Evolutionary conservation across 139 green algal genomes (phyloP).

Genomic region (Closterium sp.): DNA sequence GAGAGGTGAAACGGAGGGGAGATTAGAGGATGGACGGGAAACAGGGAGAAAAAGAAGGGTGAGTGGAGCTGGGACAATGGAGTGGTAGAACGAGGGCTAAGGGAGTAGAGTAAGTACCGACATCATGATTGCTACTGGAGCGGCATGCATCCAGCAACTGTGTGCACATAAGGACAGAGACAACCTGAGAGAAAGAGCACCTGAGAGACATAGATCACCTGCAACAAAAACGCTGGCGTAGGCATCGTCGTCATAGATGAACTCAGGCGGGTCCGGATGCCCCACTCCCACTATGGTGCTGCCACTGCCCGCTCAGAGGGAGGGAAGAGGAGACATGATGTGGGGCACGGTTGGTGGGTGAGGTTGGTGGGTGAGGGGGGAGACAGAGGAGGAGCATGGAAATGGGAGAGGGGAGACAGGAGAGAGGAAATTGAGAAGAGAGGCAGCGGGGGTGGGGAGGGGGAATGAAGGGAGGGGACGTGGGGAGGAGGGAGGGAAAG

Average conservation of each 20-base stretch:
- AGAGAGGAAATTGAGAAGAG: too few relatives aligned
- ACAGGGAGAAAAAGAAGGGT: background rate
- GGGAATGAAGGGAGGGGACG: background rate
- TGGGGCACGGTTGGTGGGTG: background rate
- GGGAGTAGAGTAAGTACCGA: too few relatives aligned
- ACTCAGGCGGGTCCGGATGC: slow-evolving; percentile 30
- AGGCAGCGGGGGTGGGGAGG: background rate
- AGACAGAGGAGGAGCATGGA: background rate
- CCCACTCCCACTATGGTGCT: slow-evolving; percentile 53
- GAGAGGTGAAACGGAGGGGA: background rate
- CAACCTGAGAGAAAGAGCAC: background rate
- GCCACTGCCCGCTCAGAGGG: slow-evolving; percentile 19
- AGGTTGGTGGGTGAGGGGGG: background rate
- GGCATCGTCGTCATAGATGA: slow-evolving; percentile 50
- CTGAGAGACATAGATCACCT: background rate
- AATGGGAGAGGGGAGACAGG: too few relatives aligned
- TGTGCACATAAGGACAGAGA: too few relatives aligned
- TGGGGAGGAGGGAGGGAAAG: too few relatives aligned
- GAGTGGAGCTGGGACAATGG: background rate
- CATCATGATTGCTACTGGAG: too few relatives aligned
- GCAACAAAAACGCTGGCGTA: slow-evolving; percentile 44
- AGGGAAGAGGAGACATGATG: slow-evolving; percentile 1
- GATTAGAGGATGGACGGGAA: background rate
- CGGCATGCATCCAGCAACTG: too few relatives aligned
- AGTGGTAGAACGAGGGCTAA: too few relatives aligned